These are phyloP conservation scores for Tripterygium wilfordii DNA, from an alignment of 177 flowering plant genomes.

Conservation along the genomic window DNA sequence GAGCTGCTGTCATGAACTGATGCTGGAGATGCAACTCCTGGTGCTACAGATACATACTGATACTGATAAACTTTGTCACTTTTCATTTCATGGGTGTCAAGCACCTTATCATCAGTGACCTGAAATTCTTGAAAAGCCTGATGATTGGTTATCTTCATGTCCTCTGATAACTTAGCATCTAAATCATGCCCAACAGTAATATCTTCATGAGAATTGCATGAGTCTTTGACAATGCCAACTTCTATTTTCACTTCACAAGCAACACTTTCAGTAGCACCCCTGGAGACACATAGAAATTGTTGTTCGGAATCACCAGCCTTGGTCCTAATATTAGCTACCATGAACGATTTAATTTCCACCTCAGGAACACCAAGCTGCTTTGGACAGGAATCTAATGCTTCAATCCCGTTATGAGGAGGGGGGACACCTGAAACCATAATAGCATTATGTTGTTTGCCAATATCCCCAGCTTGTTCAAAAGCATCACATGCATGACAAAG, in stretches of 20 bases:
- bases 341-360: slow-evolving; percentile 1
- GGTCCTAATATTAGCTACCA: neutral
- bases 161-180: too few species aligned
- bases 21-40: too few species aligned
- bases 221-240: slow-evolving; percentile 4
- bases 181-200: neutral
- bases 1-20: too few species aligned
- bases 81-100: too few species aligned
- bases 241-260: slow-evolving; percentile 9
- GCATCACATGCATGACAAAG: too few species aligned
- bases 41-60: too few species aligned
- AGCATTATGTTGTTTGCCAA: neutral
- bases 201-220: neutral
- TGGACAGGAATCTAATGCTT: neutral
- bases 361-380: slow-evolving; percentile 1
- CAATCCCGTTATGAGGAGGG: neutral
- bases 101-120: too few species aligned
- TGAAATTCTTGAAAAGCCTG: too few species aligned
- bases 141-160: too few species aligned
- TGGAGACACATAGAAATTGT: slow-evolving; percentile 5
- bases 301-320: slow-evolving; percentile 4
- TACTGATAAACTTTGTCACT: too few species aligned
- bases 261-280: too few species aligned
- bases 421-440: neutral
- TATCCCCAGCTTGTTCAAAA: too few species aligned